Conservation (phyloP, 2,329 filamentous ascomycete species). For the Eurotiales sp. region DNA sequence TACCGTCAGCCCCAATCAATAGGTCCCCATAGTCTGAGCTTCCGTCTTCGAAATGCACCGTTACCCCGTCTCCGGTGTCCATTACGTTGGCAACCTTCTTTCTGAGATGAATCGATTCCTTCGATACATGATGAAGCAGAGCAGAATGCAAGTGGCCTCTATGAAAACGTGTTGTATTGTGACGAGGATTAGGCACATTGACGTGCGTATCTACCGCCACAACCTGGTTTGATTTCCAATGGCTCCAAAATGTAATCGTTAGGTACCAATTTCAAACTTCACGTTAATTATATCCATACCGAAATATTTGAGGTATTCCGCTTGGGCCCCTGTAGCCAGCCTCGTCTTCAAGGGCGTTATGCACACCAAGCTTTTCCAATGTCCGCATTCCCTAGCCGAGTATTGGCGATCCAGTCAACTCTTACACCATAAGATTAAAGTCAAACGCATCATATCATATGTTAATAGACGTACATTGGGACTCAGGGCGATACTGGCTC, state of each 20-base stretch:
- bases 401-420: not conserved
- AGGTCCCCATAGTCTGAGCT: conserved; percentile 43
- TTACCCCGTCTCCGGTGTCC: conserved; percentile 28
- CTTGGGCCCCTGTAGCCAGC: conserved; percentile 40
- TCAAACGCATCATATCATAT: no score
- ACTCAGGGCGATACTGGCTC: conserved; percentile 26
- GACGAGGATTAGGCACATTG: conserved; percentile 37
- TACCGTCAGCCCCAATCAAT: conserved; percentile 52
- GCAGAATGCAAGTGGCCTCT: conserved; percentile 50
- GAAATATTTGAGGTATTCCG: conserved; percentile 46
- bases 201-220: conserved; percentile 31
- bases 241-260: conserved; percentile 21
- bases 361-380: conserved; percentile 48
- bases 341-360: conserved; percentile 42
- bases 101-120: conserved; percentile 39
- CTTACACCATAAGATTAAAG: not conserved
- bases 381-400: conserved; percentile 42
- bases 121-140: conserved; percentile 44
- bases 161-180: conserved; percentile 46
- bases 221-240: conserved; percentile 45
- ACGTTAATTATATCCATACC: conserved; percentile 31
- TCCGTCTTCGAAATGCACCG: conserved; percentile 48
- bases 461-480: conserved; percentile 45
- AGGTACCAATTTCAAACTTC: no score
- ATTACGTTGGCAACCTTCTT: conserved; percentile 41